Percentiles rank a stretch among this genome's conserved stretches.
phyloP scores from a whole-genome alignment of 148 eudicot species.

The Gaultheria prostrata region DNA sequence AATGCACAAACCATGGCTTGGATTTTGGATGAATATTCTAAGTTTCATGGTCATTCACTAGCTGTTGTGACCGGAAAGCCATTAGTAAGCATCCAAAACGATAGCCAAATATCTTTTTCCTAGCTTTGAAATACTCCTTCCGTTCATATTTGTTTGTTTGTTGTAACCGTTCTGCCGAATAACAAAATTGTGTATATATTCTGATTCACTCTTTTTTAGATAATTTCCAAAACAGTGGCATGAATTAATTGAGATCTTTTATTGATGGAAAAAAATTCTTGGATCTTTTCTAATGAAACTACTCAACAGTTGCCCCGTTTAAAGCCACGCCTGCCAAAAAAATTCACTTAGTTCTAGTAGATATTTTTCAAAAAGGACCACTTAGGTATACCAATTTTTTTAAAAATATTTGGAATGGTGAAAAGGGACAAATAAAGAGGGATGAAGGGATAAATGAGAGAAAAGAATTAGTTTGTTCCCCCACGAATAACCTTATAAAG shows the following conservation, averaged over 20 bases:
- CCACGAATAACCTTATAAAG: background rate
- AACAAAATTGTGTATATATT: background rate
- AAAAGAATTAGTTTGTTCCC: background rate
- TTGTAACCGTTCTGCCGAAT: background rate
- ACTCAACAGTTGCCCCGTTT: background rate
- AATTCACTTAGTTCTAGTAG: background rate
- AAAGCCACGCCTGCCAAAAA: background rate
- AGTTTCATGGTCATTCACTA: constrained; percentile 65
- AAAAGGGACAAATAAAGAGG: background rate
- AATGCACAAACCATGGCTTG: constrained; percentile 77
- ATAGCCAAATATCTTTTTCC: constrained; percentile 8
- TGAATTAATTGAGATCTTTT: background rate
- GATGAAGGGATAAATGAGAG: background rate
- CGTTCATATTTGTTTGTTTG: background rate
- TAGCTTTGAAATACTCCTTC: background rate
- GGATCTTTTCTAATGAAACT: background rate
- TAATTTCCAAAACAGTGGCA: background rate
- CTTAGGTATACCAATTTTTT: background rate
- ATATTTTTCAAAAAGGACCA: background rate
- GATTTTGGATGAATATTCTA: constrained; percentile 75
- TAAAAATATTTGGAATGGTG: background rate
- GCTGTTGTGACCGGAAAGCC: constrained; percentile 75
- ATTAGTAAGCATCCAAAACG: constrained; percentile 40
- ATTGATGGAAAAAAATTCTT: background rate
- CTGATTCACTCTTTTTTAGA: background rate